Evolutionary conservation across 345 rosid genomes (phyloP).

Genomic region (Citrus sp.): DNA sequence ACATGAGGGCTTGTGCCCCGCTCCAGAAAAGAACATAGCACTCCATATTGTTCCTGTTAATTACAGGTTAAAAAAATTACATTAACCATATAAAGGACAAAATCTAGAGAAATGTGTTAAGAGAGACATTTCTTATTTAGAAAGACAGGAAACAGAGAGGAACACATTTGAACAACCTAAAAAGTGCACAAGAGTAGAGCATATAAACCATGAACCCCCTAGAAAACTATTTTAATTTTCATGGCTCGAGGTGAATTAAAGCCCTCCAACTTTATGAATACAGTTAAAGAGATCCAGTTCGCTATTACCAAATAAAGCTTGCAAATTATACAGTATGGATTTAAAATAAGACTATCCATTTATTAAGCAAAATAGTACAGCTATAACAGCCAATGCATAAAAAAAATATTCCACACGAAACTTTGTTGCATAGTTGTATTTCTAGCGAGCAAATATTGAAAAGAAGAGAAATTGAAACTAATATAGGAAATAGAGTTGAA

Average conservation of each 20-base stretch:
- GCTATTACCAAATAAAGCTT: not conserved
- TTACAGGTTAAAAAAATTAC: constrained; percentile 9
- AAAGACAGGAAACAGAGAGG: not conserved
- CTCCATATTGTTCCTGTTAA: constrained; percentile 70
- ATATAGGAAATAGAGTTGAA: not conserved
- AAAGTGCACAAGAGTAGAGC: not conserved
- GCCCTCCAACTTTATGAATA: not conserved
- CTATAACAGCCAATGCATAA: not conserved
- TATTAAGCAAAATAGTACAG: not conserved
- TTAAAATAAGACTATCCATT: not conserved
- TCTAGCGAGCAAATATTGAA: not conserved
- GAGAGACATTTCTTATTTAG: not conserved
- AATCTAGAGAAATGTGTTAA: not conserved
- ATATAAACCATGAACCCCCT: not conserved
- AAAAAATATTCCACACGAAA: not conserved
- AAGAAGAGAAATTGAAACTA: not conserved
- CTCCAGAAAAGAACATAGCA: constrained; percentile 41
- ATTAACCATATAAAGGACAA: not conserved
- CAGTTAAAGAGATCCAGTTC: not conserved
- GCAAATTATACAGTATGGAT: not conserved
- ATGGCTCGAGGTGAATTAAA: not conserved
- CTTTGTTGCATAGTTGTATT: not conserved
- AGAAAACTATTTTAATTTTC: not conserved
- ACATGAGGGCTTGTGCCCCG: constrained; percentile 52
- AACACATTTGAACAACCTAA: not conserved